Conservation (phyloP, 495 filamentous ascomycete species). For the Chaetomium tenue region DNA sequence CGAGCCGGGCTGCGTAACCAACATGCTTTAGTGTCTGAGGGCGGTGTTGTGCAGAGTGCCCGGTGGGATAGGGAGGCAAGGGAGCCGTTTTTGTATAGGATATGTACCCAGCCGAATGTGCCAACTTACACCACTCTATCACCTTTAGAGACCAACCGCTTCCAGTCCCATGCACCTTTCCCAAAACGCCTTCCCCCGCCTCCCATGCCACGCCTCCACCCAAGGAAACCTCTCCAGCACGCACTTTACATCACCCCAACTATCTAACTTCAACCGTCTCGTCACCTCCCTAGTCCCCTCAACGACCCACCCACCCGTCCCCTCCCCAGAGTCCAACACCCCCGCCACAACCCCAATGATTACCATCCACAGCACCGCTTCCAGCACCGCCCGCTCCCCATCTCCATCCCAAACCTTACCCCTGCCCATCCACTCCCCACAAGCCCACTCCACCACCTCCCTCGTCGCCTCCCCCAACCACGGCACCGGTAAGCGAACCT, state of each 20-base stretch:
- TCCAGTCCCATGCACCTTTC: not conserved
- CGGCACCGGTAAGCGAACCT: not conserved
- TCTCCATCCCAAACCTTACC: too few relatives aligned
- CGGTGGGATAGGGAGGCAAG: too few relatives aligned
- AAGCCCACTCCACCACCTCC: not conserved
- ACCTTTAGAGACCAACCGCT: not conserved
- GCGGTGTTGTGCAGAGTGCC: not conserved
- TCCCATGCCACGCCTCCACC: slow-evolving; percentile 7
- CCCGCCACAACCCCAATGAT: not conserved
- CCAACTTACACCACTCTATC: not conserved
- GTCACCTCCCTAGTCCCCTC: not conserved
- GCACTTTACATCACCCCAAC: not conserved
- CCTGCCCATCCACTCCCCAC: too few relatives aligned
- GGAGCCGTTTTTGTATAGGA: too few relatives aligned
- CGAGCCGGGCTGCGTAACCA: slow-evolving; percentile 8
- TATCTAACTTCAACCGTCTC: not conserved
- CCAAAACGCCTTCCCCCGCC: not conserved
- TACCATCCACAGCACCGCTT: slow-evolving; percentile 8
- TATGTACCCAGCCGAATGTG: too few relatives aligned
- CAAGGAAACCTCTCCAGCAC: slow-evolving; percentile 3
- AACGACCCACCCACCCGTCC: not conserved
- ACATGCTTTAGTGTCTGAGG: not conserved
- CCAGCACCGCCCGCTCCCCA: not conserved
- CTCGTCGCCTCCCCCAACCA: not conserved
- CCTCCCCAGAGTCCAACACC: slow-evolving; percentile 1